These are phyloP conservation scores for Lomentospora prolificans DNA, from an alignment of 2,329 filamentous ascomycete species.

Conservation along the genomic window DNA sequence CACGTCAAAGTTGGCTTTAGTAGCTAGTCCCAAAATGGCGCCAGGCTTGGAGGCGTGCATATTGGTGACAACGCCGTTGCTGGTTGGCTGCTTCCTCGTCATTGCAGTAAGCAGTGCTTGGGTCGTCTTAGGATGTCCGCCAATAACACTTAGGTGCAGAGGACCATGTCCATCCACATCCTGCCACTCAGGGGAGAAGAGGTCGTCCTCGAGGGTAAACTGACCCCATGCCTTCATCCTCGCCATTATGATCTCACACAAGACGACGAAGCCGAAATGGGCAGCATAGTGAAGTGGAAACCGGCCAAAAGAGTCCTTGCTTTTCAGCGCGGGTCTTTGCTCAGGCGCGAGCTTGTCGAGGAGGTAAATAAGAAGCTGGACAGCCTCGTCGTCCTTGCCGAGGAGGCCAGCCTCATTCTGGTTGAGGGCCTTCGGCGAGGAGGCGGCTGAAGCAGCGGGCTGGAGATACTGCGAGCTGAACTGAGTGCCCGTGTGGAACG, in stretches of 20 bases:
- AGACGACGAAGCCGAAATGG: constrained; percentile 86
- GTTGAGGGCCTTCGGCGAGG: constrained; percentile 49
- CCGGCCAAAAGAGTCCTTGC: constrained; percentile 69
- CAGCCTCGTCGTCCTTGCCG: constrained; percentile 61
- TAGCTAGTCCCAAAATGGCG: constrained; percentile 77
- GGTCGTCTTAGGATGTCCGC: constrained; percentile 80
- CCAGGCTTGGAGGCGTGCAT: constrained; percentile 63
- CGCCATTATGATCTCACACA: constrained; percentile 78
- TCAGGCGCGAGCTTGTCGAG: constrained; percentile 58
- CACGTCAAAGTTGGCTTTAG: constrained; percentile 72
- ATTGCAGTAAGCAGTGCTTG: constrained; percentile 51
- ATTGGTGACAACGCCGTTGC: constrained; percentile 26
- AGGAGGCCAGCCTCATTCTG: constrained; percentile 59
- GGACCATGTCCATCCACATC: constrained; percentile 87
- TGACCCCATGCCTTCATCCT: constrained; percentile 84
- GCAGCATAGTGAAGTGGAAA: constrained; percentile 88
- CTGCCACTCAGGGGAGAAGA: constrained; percentile 83
- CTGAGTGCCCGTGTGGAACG: constrained; percentile 38
- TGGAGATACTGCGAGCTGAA: constrained; percentile 66
- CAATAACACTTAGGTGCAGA: constrained; percentile 83
- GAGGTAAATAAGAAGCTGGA: constrained; percentile 53
- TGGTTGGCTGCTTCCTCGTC: neutral
- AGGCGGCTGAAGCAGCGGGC: constrained; percentile 60
- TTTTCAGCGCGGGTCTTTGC: constrained; percentile 59
- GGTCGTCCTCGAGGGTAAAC: constrained; percentile 74